phyloP scores from a whole-genome alignment of 768 basidiomycete species.

The Psilocybe cyanescens region DNA sequence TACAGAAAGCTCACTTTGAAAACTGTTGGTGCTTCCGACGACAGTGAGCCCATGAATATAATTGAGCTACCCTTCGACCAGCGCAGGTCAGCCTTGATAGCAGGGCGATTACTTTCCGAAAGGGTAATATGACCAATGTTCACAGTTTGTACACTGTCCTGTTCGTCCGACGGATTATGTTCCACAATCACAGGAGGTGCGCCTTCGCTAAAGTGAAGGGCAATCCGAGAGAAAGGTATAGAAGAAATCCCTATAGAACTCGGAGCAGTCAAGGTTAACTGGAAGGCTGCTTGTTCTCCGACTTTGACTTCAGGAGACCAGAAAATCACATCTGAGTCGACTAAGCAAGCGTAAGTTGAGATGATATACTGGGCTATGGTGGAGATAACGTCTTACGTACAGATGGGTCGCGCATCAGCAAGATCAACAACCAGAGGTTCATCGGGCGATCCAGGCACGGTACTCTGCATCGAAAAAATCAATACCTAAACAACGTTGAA shows the following conservation, averaged over 20 bases:
- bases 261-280: constrained; percentile 67
- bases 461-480: constrained; percentile 51
- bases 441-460: constrained; percentile 63
- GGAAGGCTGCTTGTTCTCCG: constrained; percentile 69
- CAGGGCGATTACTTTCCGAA: constrained; percentile 17
- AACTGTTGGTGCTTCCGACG: constrained; percentile 49
- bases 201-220: constrained; percentile 57
- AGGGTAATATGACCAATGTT: constrained; percentile 46
- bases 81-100: constrained; percentile 47
- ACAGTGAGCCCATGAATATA: constrained; percentile 64
- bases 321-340: constrained; percentile 69
- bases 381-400: constrained; percentile 40
- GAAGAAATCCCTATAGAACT: constrained; percentile 48
- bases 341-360: constrained; percentile 39
- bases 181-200: constrained; percentile 54
- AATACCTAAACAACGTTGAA: neutral
- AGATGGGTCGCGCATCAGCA: constrained; percentile 62
- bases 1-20: constrained; percentile 52
- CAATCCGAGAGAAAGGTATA: constrained; percentile 64
- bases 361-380: neutral
- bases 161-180: constrained; percentile 35
- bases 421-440: constrained; percentile 65
- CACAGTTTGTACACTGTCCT: constrained; percentile 36
- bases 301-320: constrained; percentile 69
- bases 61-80: constrained; percentile 61